phyloP scores from a whole-genome alignment of 345 rosid genomes.

The Arabis hirsuta region DNA sequence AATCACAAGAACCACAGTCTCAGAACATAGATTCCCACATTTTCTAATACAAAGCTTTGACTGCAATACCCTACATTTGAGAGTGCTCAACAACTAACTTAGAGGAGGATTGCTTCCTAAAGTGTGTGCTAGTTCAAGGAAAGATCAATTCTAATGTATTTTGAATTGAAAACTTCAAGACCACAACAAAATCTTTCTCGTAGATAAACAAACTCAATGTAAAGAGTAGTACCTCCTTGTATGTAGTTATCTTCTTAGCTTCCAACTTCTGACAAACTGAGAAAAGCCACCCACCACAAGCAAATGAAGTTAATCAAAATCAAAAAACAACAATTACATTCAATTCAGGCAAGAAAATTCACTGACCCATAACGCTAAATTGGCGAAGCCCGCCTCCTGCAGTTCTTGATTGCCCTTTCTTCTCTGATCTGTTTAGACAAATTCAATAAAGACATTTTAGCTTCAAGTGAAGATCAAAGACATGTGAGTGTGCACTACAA shows the following conservation, averaged over 20 bases:
- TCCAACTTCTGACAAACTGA: constrained; percentile 56
- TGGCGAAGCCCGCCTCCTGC: constrained; percentile 54
- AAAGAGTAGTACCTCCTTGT: constrained; percentile 47
- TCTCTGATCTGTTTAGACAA: constrained; percentile 26
- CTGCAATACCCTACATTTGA: background rate
- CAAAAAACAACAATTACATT: background rate
- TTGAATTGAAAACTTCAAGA: background rate
- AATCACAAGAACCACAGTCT: constrained; percentile 34
- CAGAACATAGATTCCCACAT: constrained; percentile 1
- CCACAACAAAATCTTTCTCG: background rate
- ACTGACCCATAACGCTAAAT: constrained; percentile 52
- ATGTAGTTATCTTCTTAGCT: constrained; percentile 54
- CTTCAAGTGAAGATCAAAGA: constrained; percentile 8
- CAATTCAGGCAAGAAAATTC: background rate
- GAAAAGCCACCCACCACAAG: constrained; percentile 28
- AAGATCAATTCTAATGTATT: background rate
- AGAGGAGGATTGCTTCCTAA: background rate
- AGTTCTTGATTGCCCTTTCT: constrained; percentile 50
- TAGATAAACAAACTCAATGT: background rate
- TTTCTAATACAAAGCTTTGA: background rate
- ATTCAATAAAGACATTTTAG: background rate
- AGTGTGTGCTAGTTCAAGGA: background rate
- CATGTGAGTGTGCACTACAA: background rate
- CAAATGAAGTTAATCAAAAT: background rate
- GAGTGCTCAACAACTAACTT: constrained; percentile 1